Evolutionary conservation across 257 asterid genomes (phyloP).

Genomic region (Solanum corneliomulleri): DNA sequence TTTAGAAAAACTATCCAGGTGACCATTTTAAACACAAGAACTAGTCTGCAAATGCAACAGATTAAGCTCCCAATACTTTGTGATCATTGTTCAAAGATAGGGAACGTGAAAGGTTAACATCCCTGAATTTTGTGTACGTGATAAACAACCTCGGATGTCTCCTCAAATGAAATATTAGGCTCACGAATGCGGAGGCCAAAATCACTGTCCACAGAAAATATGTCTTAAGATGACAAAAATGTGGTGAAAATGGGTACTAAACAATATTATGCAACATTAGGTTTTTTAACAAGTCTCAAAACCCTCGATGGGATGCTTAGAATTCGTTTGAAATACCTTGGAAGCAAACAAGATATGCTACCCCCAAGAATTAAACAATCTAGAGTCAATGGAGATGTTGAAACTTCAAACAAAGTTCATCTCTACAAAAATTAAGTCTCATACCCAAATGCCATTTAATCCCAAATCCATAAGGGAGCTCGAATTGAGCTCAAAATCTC

Average conservation of each 20-base stretch:
- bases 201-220: background rate
- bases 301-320: no score
- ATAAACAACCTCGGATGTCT: no score
- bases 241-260: background rate
- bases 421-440: background rate
- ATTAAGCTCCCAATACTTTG: background rate
- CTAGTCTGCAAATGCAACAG: background rate
- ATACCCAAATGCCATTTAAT: no score
- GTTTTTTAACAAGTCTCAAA: background rate
- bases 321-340: background rate
- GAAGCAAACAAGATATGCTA: background rate
- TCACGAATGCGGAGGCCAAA: background rate
- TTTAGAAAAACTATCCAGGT: background rate
- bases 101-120: background rate
- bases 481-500: no score
- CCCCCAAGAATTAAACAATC: background rate
- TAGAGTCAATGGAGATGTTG: background rate
- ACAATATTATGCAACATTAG: background rate
- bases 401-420: background rate
- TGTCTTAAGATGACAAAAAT: background rate
- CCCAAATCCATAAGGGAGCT: no score
- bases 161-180: background rate
- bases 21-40: background rate
- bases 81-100: background rate
- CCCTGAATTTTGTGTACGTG: background rate